These are phyloP conservation scores for Goniomonas avonlea DNA, from an alignment of 78 protist species.

Conservation along the genomic window DNA sequence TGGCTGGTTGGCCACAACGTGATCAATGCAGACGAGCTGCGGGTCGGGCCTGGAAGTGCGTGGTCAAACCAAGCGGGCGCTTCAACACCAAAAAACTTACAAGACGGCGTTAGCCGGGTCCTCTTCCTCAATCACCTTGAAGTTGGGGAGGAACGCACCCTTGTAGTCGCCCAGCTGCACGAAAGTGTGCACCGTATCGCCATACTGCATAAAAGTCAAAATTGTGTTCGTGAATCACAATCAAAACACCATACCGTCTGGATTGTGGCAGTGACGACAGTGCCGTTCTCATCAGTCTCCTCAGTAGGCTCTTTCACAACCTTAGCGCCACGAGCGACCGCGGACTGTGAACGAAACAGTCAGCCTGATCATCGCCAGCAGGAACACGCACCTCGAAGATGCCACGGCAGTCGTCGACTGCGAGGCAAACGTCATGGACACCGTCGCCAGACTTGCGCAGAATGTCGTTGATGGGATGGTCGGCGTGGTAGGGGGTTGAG, in stretches of 20 bases:
- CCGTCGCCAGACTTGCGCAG: slow-evolving; percentile 75
- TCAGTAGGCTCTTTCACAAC: slow-evolving; percentile 59
- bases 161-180: slow-evolving; percentile 62
- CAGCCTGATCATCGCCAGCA: background rate
- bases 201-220: no score
- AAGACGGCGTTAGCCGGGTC: no score
- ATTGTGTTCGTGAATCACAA: no score
- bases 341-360: no score
- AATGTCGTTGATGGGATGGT: slow-evolving; percentile 40
- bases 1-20: slow-evolving; percentile 70
- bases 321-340: slow-evolving; percentile 79
- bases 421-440: slow-evolving; percentile 72
- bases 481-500: slow-evolving; percentile 44
- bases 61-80: no score
- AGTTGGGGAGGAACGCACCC: slow-evolving; percentile 71
- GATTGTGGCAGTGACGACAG: slow-evolving; percentile 65
- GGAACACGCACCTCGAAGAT: slow-evolving; percentile 33
- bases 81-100: no score
- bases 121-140: background rate
- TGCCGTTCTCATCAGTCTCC: slow-evolving; percentile 67
- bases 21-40: slow-evolving; percentile 52
- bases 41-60: background rate
- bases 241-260: slow-evolving; percentile 49
- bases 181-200: slow-evolving; percentile 75
- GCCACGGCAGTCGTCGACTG: slow-evolving; percentile 51